Percentiles rank a stretch among this genome's conserved stretches.
Conservation (phyloP, 176 grass and related monocot species). For the Miscanthus lutarioriparius region DNA sequence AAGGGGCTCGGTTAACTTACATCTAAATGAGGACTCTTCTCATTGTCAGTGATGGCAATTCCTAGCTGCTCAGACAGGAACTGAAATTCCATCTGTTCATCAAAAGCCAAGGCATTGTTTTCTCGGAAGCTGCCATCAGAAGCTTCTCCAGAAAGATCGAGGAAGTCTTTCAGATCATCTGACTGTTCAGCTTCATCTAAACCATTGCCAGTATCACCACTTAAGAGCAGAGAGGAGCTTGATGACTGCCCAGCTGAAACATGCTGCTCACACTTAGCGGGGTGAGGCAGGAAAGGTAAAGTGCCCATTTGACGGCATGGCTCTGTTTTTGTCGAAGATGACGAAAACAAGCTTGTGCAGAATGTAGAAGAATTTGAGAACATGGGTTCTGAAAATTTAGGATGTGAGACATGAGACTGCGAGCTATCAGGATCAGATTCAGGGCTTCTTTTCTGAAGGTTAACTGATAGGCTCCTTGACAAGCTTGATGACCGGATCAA, state of each 20-base stretch:
- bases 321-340: conserved; percentile 46
- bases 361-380: conserved; percentile 85
- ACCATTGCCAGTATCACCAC: conserved; percentile 33
- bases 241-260: conserved; percentile 46
- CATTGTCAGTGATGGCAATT: conserved; percentile 85
- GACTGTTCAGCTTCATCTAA: conserved; percentile 55
- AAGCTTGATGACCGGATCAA: conserved; percentile 39
- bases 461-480: conserved; percentile 39
- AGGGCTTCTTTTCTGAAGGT: conserved; percentile 48
- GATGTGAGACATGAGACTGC: conserved; percentile 47
- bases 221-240: conserved; percentile 43
- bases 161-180: conserved; percentile 73
- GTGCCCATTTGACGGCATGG: conserved; percentile 37
- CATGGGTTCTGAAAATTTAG: conserved; percentile 59
- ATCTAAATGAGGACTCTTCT: conserved; percentile 71
- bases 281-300: conserved; percentile 86
- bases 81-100: conserved; percentile 87
- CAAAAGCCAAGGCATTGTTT: conserved; percentile 48
- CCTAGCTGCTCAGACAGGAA: conserved; percentile 92
- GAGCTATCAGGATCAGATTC: conserved; percentile 55
- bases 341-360: conserved; percentile 81
- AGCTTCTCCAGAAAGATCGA: conserved; percentile 72
- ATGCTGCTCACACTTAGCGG: conserved; percentile 64
- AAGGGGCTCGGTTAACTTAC: conserved; percentile 46
- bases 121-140: conserved; percentile 72